Conservation (phyloP, 2,329 filamentous ascomycete genomes). For the Bipolaris victoriae region DNA sequence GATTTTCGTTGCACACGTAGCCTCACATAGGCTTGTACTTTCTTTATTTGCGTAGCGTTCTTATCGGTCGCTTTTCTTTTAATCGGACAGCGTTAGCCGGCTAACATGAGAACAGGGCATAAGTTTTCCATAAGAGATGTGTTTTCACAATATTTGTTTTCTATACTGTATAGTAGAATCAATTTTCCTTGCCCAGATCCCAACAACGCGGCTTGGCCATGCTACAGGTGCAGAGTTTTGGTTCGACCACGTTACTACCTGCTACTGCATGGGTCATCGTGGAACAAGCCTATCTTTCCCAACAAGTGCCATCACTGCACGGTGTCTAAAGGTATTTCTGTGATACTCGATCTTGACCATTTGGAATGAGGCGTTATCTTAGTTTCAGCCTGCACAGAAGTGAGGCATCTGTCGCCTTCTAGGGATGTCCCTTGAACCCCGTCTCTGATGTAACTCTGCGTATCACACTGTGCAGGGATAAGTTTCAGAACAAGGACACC, state of each 20-base stretch:
- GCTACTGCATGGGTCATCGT: neutral
- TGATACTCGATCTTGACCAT: no score
- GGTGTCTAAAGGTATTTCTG: neutral
- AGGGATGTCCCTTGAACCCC: no score
- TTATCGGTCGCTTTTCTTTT: neutral
- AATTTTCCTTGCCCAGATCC: no score
- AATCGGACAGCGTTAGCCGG: neutral
- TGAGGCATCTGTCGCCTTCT: no score
- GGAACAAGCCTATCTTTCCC: neutral
- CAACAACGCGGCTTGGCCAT: neutral
- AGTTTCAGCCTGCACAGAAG: no score
- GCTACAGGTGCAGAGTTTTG: neutral
- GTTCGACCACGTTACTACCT: neutral
- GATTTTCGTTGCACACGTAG: neutral
- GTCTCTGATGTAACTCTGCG: no score
- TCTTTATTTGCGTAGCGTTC: neutral
- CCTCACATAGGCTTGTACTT: no score
- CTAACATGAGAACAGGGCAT: neutral
- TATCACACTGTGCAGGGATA: no score
- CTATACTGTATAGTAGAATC: neutral
- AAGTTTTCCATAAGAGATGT: neutral
- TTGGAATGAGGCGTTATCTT: no score
- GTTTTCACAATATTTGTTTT: neutral
- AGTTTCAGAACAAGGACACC: no score
- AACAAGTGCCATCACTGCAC: neutral